These are phyloP conservation scores for Botrytis medusae DNA, from an alignment of 2,329 filamentous ascomycete species.

Conservation along the genomic window DNA sequence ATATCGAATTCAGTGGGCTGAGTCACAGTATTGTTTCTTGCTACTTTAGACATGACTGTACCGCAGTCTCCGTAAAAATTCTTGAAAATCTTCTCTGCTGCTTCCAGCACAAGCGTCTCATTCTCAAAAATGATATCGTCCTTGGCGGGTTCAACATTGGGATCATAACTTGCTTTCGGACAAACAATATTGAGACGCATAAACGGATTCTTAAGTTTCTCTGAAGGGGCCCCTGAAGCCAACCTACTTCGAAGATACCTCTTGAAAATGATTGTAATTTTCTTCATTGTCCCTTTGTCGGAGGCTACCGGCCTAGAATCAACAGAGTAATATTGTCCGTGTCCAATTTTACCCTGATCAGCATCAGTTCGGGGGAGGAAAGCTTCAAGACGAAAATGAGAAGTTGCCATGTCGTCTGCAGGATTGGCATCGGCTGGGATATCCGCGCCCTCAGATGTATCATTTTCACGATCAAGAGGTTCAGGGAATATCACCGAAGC, in stretches of 20 bases:
- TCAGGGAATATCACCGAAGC: constrained; percentile 29
- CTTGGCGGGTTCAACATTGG: constrained; percentile 70
- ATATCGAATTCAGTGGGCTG: constrained; percentile 31
- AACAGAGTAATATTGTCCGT: constrained; percentile 64
- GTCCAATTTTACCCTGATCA: constrained; percentile 46
- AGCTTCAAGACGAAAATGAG: constrained; percentile 51
- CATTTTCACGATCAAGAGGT: constrained; percentile 19
- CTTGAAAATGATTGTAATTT: constrained; percentile 55
- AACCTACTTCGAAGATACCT: constrained; percentile 45
- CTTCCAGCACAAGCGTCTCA: constrained; percentile 46
- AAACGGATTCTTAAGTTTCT: constrained; percentile 54
- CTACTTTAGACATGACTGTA: not conserved
- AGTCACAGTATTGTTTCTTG: not conserved
- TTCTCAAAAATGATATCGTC: constrained; percentile 69
- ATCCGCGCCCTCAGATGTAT: not conserved
- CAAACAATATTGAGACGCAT: constrained; percentile 64
- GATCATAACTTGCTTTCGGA: constrained; percentile 63
- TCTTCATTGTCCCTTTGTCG: constrained; percentile 57
- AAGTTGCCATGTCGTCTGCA: not conserved
- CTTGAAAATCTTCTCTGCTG: constrained; percentile 36
- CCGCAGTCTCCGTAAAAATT: constrained; percentile 33
- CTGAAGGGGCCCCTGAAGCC: constrained; percentile 29
- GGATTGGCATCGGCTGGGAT: not conserved
- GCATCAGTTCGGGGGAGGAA: constrained; percentile 56
- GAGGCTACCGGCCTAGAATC: constrained; percentile 65